Conservation (phyloP, 352 stramenopile genomes). For the Globisporangium camurandrum region DNA sequence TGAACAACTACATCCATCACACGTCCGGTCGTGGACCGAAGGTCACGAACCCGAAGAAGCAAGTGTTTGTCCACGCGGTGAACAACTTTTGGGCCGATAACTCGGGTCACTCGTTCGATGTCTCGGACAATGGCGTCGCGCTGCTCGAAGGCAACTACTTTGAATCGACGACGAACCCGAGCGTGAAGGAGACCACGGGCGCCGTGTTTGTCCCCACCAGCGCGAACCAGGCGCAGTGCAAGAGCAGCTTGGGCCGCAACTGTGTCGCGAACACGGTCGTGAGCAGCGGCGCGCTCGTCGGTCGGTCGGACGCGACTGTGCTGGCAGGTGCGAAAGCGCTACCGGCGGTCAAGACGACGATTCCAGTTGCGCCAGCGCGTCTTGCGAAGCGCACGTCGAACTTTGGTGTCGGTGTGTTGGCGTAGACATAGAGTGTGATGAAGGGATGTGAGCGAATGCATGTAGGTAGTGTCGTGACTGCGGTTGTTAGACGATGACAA, state of each 20-base stretch:
- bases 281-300: constrained; percentile 2
- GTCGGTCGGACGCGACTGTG: constrained; percentile 1
- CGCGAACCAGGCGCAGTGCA: constrained; percentile 8
- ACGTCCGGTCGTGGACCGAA: constrained; percentile 29
- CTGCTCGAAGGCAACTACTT: constrained; percentile 31
- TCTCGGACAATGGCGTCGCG: constrained; percentile 9
- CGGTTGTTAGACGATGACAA: too few relatives aligned
- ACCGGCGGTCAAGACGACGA: constrained; percentile 1
- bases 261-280: constrained; percentile 7
- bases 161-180: constrained; percentile 20
- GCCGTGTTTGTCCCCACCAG: constrained; percentile 10
- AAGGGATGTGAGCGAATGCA: too few relatives aligned
- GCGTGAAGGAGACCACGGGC: constrained; percentile 6
- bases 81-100: constrained; percentile 17
- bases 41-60: constrained; percentile 10
- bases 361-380: not conserved
- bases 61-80: constrained; percentile 15
- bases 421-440: too few relatives aligned
- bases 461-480: too few relatives aligned
- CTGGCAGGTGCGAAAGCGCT: constrained; percentile 3
- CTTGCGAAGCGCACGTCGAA: constrained; percentile 3
- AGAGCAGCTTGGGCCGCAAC: constrained; percentile 5
- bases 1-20: constrained; percentile 31
- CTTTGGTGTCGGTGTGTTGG: constrained; percentile 6
- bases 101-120: constrained; percentile 17